Evolutionary conservation across 1,284 basidiomycete genomes (phyloP), one percentile per base, ranked within the genome.

Genomic region (Pterulicium gracile): DNA sequence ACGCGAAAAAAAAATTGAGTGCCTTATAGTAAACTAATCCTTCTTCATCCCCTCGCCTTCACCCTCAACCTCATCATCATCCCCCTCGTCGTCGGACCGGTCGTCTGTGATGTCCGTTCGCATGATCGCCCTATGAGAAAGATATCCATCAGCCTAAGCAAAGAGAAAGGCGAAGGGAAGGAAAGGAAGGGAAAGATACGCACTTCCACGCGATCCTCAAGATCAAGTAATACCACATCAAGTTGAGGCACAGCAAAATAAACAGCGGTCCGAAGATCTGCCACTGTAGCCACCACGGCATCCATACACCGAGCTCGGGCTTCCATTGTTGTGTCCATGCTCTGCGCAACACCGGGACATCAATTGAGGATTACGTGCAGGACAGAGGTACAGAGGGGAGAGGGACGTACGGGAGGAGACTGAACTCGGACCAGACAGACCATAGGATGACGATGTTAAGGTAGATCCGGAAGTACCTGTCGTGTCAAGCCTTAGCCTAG

Each of bases 381-480:
- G n/a, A 15, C n/a, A n/a, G n/a, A n/a, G n/a, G n/a, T n/a, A n/a
- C n/a, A 32, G 39, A 32, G 22, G 15, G 23, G 48, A 12, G 19
- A 46, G 42, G n/a, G n/a, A n/a, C n/a, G n/a, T n/a, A n/a, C 87
- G 88, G 89, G 49, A 90, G 73, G 13, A 86, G 65, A 47, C 88
- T 75, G 51, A 81, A 91, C 58, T 98, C 77, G 24, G 61, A 69
- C 81, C 82, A 94, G 1, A 97, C 87, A 1, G 90, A 93, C 69
- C 77, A 86, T 21, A 98, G 73, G 18, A 98, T 96, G 45, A 72
- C 67, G 35, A 95, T 63, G 61, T 97, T 97, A 24, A 96, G 71
- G 61, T 88, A 97, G 62, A 96, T 93, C 1, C 95, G 88, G 76
- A 96, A 92, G 64, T 98, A 98, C 3, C 89, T 94, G n/a, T n/a